phyloP scores from a whole-genome alignment of 2,329 filamentous ascomycete species.

The Diplodia intermedia region DNA sequence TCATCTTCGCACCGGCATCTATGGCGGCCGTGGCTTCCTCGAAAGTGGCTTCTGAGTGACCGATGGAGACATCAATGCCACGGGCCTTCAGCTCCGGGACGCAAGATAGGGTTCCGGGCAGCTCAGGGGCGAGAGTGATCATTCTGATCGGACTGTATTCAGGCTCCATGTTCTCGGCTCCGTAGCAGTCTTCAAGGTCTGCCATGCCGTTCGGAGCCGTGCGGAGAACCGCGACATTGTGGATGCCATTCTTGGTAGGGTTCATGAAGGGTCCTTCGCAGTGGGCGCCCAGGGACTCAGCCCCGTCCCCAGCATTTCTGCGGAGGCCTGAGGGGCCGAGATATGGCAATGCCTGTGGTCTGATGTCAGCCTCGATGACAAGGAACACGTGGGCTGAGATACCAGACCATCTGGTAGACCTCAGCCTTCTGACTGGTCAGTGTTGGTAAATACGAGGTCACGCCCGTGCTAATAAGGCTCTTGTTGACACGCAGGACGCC shows the following conservation, averaged over 20 bases:
- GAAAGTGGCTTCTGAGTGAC: constrained; percentile 87
- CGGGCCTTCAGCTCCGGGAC: constrained; percentile 71
- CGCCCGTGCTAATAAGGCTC: constrained; percentile 76
- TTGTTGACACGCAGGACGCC: constrained; percentile 75
- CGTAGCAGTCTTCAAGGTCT: constrained; percentile 76
- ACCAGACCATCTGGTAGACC: constrained; percentile 74
- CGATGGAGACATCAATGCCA: constrained; percentile 79
- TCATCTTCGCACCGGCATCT: constrained; percentile 80
- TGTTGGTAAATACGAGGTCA: constrained; percentile 87
- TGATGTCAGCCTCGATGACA: constrained; percentile 29
- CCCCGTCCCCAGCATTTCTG: constrained; percentile 70
- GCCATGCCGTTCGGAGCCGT: constrained; percentile 65
- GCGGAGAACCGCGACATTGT: constrained; percentile 75
- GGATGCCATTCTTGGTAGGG: constrained; percentile 83
- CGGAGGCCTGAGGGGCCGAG: constrained; percentile 72
- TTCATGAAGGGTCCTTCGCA: constrained; percentile 90
- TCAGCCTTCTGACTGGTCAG: constrained; percentile 81
- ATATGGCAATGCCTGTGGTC: constrained; percentile 69
- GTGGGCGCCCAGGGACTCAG: constrained; percentile 88
- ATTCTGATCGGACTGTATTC: constrained; percentile 67
- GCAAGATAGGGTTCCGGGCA: constrained; percentile 69
- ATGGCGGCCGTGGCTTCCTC: constrained; percentile 78
- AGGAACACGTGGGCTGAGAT: neutral
- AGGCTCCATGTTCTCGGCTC: constrained; percentile 67
- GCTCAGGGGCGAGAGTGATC: constrained; percentile 86